These are phyloP conservation scores for Wickerhamomyces silvicola DNA, from an alignment of 805 yeast genomes.

Conservation along the genomic window DNA sequence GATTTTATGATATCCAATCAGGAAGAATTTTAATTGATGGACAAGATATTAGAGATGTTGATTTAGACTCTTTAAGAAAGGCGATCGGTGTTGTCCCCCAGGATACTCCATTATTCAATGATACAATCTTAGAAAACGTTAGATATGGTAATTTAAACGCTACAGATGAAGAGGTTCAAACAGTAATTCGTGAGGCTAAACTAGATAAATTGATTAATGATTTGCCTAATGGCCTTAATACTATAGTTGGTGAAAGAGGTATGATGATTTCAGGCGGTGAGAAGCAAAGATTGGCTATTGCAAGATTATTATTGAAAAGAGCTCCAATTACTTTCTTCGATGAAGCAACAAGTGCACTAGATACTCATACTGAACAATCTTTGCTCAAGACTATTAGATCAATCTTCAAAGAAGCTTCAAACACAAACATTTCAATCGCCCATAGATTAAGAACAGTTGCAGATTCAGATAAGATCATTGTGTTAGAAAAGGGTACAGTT, in stretches of 20 bases:
- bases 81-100: conserved; percentile 93
- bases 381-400: conserved; percentile 66
- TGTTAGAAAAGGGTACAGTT: conserved; percentile 69
- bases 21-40: conserved; percentile 86
- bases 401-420: conserved; percentile 50
- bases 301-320: conserved; percentile 77
- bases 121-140: conserved; percentile 79
- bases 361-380: conserved; percentile 91
- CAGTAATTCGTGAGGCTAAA: conserved; percentile 64
- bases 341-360: conserved; percentile 95
- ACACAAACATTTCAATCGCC: conserved; percentile 87
- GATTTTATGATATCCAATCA: conserved; percentile 77
- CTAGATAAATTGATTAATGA: conserved; percentile 55
- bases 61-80: conserved; percentile 65
- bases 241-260: conserved; percentile 96
- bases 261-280: conserved; percentile 99
- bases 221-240: conserved; percentile 77
- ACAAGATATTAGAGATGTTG: conserved; percentile 72
- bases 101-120: conserved; percentile 94
- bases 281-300: conserved; percentile 90
- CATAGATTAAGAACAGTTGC: conserved; percentile 91
- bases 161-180: conserved; percentile 59
- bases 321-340: conserved; percentile 92
- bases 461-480: conserved; percentile 90
- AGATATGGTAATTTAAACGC: conserved; percentile 79